Evolutionary conservation across 2,329 filamentous ascomycete species (phyloP).

Genomic region (Mycosphaerella arachidis): DNA sequence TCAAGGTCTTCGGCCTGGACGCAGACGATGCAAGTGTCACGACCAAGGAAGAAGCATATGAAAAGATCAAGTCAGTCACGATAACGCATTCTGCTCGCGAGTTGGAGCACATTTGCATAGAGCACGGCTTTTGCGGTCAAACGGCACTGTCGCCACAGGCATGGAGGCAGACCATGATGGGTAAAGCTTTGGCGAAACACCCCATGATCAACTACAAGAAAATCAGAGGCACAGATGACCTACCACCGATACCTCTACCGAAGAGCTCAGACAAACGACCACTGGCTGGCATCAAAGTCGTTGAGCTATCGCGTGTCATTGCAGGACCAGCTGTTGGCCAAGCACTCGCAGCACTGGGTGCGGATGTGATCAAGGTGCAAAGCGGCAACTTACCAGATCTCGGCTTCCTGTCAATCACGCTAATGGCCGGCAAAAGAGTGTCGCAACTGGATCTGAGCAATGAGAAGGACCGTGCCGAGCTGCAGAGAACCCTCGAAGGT

Average conservation of each 20-base stretch:
- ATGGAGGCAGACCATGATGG: constrained; percentile 44
- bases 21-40: constrained; percentile 25
- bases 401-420: constrained; percentile 38
- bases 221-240: constrained; percentile 6
- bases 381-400: constrained; percentile 20
- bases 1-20: constrained; percentile 46
- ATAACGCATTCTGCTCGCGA: constrained; percentile 38
- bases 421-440: constrained; percentile 51
- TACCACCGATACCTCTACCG: constrained; percentile 11
- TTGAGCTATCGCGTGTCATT: constrained; percentile 29
- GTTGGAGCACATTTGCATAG: constrained; percentile 41
- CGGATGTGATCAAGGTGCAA: constrained; percentile 29
- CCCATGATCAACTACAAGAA: constrained; percentile 36
- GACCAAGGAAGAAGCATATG: constrained; percentile 32
- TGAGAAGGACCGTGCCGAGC: constrained; percentile 34
- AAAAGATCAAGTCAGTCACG: constrained; percentile 32
- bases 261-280: constrained; percentile 18
- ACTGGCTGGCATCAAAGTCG: constrained; percentile 37
- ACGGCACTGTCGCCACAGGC: constrained; percentile 33
- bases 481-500: constrained; percentile 23
- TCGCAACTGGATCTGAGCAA: constrained; percentile 42
- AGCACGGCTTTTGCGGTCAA: constrained; percentile 29
- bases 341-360: constrained; percentile 29
- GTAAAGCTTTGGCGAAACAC: constrained; percentile 39
- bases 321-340: constrained; percentile 28